Evolutionary conservation across 768 basidiomycete genomes (phyloP).

Genomic region (Dacryopinax primogenitus): DNA sequence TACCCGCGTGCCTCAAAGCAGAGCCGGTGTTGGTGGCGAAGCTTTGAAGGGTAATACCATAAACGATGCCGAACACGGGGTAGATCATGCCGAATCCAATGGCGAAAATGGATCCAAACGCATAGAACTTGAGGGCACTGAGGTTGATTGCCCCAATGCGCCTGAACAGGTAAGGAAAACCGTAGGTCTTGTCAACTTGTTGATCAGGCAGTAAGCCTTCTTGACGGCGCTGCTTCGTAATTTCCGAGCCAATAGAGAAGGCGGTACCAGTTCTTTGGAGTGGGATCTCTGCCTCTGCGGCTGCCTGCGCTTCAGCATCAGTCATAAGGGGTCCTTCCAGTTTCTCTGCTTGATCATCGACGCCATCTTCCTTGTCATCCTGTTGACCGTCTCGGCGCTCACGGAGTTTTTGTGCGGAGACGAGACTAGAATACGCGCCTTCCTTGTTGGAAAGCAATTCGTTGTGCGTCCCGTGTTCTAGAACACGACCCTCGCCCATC

Average conservation of each 20-base stretch:
- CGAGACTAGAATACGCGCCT: slow-evolving; percentile 25
- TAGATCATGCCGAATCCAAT: slow-evolving; percentile 13
- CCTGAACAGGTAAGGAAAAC: slow-evolving; percentile 48
- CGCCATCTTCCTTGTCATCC: slow-evolving; percentile 10
- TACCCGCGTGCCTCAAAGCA: slow-evolving; percentile 15
- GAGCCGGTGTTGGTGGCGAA: background rate
- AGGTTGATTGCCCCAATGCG: slow-evolving; percentile 56
- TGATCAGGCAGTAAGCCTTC: slow-evolving; percentile 20
- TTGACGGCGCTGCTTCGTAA: slow-evolving; percentile 38
- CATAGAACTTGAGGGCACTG: slow-evolving; percentile 46
- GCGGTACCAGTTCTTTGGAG: slow-evolving; percentile 39
- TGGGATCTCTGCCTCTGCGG: slow-evolving; percentile 45
- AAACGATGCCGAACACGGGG: slow-evolving; percentile 17
- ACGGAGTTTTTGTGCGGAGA: slow-evolving; percentile 23
- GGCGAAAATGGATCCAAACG: slow-evolving; percentile 33
- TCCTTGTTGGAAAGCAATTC: slow-evolving; percentile 21
- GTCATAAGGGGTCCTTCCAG: slow-evolving; percentile 13
- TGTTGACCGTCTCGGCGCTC: slow-evolving; percentile 9
- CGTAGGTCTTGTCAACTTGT: slow-evolving; percentile 27
- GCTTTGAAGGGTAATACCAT: slow-evolving; percentile 10
- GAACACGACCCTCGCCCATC: slow-evolving; percentile 32
- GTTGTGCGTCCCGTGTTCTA: slow-evolving; percentile 32
- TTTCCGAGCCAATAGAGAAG: slow-evolving; percentile 56
- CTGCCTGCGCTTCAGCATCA: slow-evolving; percentile 30
- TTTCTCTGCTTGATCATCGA: slow-evolving; percentile 1